Conservation (phyloP, 257 asterid species). For the Cynanchum wilfordii region DNA sequence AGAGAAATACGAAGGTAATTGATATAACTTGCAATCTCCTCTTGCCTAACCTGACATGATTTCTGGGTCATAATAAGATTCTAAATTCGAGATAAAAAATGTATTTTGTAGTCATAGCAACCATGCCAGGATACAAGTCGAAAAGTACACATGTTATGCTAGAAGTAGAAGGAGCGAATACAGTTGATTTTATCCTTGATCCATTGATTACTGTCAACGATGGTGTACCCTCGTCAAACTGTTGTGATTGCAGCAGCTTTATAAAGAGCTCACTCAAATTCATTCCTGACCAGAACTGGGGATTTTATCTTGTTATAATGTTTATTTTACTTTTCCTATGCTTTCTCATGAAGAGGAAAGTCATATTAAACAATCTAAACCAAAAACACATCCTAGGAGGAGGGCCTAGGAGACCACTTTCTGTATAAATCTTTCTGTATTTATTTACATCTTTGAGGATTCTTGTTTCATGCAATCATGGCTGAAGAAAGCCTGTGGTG, state of each 20-base stretch:
- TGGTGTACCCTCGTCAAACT: constrained; percentile 18
- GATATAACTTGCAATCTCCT: background rate
- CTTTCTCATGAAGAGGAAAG: constrained; percentile 59
- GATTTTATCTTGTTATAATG: constrained; percentile 38
- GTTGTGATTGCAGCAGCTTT: constrained; percentile 44
- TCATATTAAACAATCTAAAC: constrained; percentile 30
- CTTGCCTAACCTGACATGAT: background rate
- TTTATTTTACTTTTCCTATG: constrained; percentile 51
- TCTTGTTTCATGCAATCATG: background rate
- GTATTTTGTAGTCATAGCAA: constrained; percentile 44
- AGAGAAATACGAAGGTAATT: constrained; percentile 62
- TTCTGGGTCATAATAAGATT: background rate
- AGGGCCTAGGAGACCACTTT: constrained; percentile 36
- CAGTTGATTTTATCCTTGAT: constrained; percentile 67
- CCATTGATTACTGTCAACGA: constrained; percentile 31
- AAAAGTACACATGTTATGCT: constrained; percentile 46
- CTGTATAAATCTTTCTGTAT: constrained; percentile 27
- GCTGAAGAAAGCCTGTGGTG: too few species aligned
- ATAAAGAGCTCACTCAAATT: constrained; percentile 19
- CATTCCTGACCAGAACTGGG: constrained; percentile 31
- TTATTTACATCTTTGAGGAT: constrained; percentile 4
- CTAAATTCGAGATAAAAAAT: background rate
- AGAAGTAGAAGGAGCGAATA: constrained; percentile 57
- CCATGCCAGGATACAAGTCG: constrained; percentile 61
- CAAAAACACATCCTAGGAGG: constrained; percentile 35